Conservation (phyloP, 768 basidiomycete species). For the Kwoniella europaea region DNA sequence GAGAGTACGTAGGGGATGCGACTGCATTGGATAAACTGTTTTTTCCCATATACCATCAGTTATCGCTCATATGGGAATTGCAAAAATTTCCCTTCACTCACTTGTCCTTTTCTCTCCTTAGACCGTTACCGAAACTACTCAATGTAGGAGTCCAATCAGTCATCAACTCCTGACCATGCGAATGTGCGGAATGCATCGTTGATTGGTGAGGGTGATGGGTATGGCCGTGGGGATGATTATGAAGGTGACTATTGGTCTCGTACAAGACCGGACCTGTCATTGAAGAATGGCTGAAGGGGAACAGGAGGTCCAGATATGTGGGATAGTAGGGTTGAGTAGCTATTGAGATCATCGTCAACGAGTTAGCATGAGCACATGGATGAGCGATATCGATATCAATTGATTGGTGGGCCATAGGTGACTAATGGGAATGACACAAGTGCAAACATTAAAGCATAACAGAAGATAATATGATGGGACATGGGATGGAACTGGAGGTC, state of each 20-base stretch:
- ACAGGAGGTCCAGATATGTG: slow-evolving; percentile 8
- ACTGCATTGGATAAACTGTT: slow-evolving; percentile 4
- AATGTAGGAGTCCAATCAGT: slow-evolving; percentile 37
- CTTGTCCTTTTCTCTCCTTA: slow-evolving; percentile 26
- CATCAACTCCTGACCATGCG: slow-evolving; percentile 36
- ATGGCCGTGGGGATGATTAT: slow-evolving; percentile 5
- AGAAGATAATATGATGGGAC: neutral
- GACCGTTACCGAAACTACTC: slow-evolving; percentile 18
- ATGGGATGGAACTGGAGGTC: neutral
- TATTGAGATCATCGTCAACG: slow-evolving; percentile 8
- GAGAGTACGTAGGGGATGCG: slow-evolving; percentile 40
- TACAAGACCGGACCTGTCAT: slow-evolving; percentile 39
- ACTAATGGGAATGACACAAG: neutral
- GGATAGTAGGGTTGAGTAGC: neutral
- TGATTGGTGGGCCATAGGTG: slow-evolving; percentile 8
- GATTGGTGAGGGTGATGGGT: slow-evolving; percentile 2
- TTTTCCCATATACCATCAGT: too few species aligned
- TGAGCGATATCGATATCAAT: neutral
- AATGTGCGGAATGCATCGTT: slow-evolving; percentile 21
- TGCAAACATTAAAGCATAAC: neutral
- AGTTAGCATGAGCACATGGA: slow-evolving; percentile 4
- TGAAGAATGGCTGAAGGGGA: slow-evolving; percentile 20
- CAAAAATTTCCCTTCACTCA: slow-evolving; percentile 5
- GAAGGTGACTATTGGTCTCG: slow-evolving; percentile 18
- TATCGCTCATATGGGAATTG: too few species aligned